These are phyloP conservation scores for Spencermartinsiella europaea DNA, from an alignment of 805 yeast species.

Conservation along the genomic window DNA sequence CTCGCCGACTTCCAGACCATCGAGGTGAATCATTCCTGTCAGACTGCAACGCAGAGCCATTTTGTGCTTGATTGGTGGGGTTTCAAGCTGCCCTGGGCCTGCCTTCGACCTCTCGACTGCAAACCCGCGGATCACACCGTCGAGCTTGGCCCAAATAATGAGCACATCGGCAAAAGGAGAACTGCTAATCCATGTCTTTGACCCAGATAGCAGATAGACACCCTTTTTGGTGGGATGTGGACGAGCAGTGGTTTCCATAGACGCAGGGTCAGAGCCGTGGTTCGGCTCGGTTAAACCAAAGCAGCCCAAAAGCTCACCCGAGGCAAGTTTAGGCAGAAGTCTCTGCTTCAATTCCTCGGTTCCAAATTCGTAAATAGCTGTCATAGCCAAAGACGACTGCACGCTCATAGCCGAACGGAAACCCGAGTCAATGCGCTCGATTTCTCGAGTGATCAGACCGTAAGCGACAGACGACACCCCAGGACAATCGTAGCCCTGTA, in stretches of 20 bases:
- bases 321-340: slow-evolving; percentile 36
- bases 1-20: slow-evolving; percentile 40
- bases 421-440: slow-evolving; percentile 42
- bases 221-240: slow-evolving; percentile 39
- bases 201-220: slow-evolving; percentile 37
- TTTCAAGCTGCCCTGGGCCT: slow-evolving; percentile 30
- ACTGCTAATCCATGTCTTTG: slow-evolving; percentile 43
- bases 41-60: slow-evolving; percentile 38
- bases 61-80: slow-evolving; percentile 39
- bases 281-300: slow-evolving; percentile 61
- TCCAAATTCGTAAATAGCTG: slow-evolving; percentile 38
- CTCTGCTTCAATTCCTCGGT: slow-evolving; percentile 38
- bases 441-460: slow-evolving; percentile 41
- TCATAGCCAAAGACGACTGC: slow-evolving; percentile 43
- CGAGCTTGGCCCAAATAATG: slow-evolving; percentile 41
- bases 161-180: slow-evolving; percentile 42
- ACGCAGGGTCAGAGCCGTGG: slow-evolving; percentile 56
- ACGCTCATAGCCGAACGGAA: slow-evolving; percentile 41
- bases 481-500: slow-evolving; percentile 39
- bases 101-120: slow-evolving; percentile 34
- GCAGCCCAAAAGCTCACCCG: slow-evolving; percentile 48
- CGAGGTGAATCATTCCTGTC: slow-evolving; percentile 41
- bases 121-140: slow-evolving; percentile 40
- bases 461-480: slow-evolving; percentile 41
- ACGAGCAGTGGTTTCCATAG: slow-evolving; percentile 50